A percentile compares a stretch with the other conserved stretches of the same genome.
phyloP scores from a whole-genome alignment of 2,329 filamentous ascomycete genomes.

The Biscogniauxia sp. region DNA sequence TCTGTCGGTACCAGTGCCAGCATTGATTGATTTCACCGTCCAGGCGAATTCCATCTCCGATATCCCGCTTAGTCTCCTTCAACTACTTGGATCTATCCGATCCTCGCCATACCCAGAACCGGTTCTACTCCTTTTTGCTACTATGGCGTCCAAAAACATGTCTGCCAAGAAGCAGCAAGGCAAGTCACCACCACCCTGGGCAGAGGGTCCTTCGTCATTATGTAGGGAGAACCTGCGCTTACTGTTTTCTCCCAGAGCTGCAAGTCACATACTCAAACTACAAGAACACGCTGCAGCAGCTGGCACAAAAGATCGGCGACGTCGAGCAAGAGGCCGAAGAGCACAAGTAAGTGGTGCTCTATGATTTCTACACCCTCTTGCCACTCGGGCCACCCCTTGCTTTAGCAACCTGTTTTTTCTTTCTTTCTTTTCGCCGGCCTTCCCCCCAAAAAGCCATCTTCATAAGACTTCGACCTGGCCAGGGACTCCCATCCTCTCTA shows the following conservation, averaged over 20 bases:
- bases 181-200: conserved; percentile 30
- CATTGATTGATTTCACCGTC: conserved; percentile 2
- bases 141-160: conserved; percentile 51
- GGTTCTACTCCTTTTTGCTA: background rate
- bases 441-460: conserved; percentile 8
- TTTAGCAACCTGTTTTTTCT: conserved; percentile 11
- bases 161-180: conserved; percentile 74
- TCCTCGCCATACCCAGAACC: background rate
- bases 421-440: background rate
- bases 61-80: conserved; percentile 4
- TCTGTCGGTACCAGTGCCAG: background rate
- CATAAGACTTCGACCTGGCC: conserved; percentile 16
- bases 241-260: conserved; percentile 56
- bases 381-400: conserved; percentile 13
- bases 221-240: conserved; percentile 11
- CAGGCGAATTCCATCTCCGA: conserved; percentile 4
- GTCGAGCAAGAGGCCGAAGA: conserved; percentile 97
- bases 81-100: background rate
- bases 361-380: conserved; percentile 5
- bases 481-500: conserved; percentile 17
- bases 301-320: conserved; percentile 95
- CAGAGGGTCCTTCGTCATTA: background rate
- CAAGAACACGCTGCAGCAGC: conserved; percentile 78
- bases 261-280: conserved; percentile 77
- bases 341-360: conserved; percentile 72